Base-by-base conservation (phyloP, 192 early-diverging fungal genomes). In the Gamsiella multidivaricata region DNA sequence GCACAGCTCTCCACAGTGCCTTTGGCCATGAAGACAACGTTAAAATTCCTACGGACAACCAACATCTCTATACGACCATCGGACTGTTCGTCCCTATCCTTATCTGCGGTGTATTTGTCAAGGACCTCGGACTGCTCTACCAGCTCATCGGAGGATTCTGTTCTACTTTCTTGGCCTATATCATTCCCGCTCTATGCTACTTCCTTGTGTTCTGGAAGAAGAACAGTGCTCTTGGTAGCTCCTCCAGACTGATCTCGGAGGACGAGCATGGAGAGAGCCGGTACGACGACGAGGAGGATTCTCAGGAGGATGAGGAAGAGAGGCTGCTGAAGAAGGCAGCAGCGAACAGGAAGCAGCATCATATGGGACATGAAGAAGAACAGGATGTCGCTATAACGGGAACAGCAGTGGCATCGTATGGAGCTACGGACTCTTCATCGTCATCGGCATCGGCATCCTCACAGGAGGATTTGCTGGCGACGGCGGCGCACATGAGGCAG, bases 141-240 rank as follows among this genome's bases (percentile, higher is more conserved):
- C 69, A 81, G 17, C 33, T 82, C n/a, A 82, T 86, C 17, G 85
- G 85, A 54, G 85, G 85, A 5, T 69, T 86, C 46, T 81, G 83
- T 8, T 81, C 79, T 5, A 80, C 83, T 0, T 84, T 69, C 39
- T 47, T 86, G 33, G 85, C 85, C 3, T 86, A 86, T 14, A 82
- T 86, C 34, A 73, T 86, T 3, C 85, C 85, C 12, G 81, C 81
- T 3, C 43, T 62, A 17, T 67, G 81, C 18, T 86, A 84, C 57
- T 56, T 84, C 7, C 50, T 61, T 15, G 54, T 86, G n/a, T 86
- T 84, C 37, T 78, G 73, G 53, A 51, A 65, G 9, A 26, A 65
- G 8, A 49, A 55, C 54, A 25, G 50, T 0, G 22, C 41, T 54
- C 18, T 33, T 45, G n/a, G 15, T 18, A 20, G 50, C 10, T 23